Evolutionary conservation across 1,284 basidiomycete species (phyloP).

Genomic region (Entoloma clypeatum): DNA sequence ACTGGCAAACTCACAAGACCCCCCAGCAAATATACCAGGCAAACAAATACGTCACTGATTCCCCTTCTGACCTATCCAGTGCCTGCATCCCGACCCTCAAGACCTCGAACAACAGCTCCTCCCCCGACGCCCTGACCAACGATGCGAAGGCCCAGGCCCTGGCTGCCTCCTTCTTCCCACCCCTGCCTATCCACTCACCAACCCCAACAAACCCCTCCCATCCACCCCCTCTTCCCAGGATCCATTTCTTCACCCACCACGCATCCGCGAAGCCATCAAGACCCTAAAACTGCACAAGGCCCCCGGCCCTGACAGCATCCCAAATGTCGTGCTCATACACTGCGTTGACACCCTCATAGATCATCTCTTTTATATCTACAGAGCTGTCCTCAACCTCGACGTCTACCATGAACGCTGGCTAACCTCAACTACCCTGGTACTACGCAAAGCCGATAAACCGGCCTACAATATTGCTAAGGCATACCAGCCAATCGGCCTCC

Average conservation of each 20-base stretch:
- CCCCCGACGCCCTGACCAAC: not conserved
- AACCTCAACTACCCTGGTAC: conserved; percentile 18
- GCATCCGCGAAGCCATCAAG: not conserved
- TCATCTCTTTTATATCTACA: conserved; percentile 7
- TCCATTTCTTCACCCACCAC: not conserved
- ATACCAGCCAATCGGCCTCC: no score
- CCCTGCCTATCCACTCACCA: no score
- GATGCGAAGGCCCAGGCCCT: not conserved
- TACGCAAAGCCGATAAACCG: not conserved
- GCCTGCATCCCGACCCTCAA: no score
- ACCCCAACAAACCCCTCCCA: no score
- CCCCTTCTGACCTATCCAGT: not conserved
- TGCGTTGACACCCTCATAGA: not conserved
- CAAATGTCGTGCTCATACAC: conserved; percentile 12
- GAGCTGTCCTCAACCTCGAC: conserved; percentile 4
- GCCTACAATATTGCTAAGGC: no score
- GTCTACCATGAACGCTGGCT: conserved; percentile 2
- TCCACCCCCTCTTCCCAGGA: no score
- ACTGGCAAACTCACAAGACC: no score
- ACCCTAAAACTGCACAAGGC: conserved; percentile 10
- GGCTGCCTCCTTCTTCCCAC: not conserved
- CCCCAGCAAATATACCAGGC: not conserved
- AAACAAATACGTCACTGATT: not conserved
- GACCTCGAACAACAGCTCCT: not conserved
- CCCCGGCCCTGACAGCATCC: conserved; percentile 9